Conservation (phyloP, 257 asterid species). For the Coffea canephora region DNA sequence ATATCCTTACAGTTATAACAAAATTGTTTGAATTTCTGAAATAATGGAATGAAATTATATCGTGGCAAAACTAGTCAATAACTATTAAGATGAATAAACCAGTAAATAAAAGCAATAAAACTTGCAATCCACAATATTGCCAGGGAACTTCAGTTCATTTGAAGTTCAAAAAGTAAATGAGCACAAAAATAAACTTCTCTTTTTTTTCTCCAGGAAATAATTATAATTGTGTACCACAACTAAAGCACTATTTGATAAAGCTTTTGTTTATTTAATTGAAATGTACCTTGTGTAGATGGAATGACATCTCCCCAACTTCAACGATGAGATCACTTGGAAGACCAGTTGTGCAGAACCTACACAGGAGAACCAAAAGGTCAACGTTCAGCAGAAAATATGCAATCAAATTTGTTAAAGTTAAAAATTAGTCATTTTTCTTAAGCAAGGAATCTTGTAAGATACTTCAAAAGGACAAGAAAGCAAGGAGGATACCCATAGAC, state of each 20-base stretch:
- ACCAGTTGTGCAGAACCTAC: constrained; percentile 93
- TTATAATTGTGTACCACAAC: not conserved
- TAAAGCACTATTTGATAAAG: too few relatives aligned
- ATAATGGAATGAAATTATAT: not conserved
- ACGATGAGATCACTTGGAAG: constrained; percentile 93
- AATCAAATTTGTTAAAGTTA: not conserved
- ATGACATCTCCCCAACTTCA: constrained; percentile 95
- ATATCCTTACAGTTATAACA: not conserved
- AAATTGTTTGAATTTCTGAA: not conserved
- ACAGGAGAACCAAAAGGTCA: constrained; percentile 7
- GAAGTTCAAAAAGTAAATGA: not conserved
- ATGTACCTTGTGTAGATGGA: constrained; percentile 95
- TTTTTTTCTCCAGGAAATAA: not conserved
- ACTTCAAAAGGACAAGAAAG: not conserved
- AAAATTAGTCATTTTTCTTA: not conserved
- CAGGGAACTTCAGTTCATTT: not conserved
- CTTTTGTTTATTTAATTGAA: not conserved
- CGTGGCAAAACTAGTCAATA: not conserved
- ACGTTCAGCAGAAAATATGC: not conserved
- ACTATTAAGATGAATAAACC: not conserved
- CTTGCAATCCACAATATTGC: not conserved
- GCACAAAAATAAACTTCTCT: not conserved
- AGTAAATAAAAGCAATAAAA: not conserved
- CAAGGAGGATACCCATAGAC: not conserved
- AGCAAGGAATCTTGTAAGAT: not conserved